Base-by-base conservation (phyloP, 176 grass and related monocot genomes). In the Thalia dealbata region DNA sequence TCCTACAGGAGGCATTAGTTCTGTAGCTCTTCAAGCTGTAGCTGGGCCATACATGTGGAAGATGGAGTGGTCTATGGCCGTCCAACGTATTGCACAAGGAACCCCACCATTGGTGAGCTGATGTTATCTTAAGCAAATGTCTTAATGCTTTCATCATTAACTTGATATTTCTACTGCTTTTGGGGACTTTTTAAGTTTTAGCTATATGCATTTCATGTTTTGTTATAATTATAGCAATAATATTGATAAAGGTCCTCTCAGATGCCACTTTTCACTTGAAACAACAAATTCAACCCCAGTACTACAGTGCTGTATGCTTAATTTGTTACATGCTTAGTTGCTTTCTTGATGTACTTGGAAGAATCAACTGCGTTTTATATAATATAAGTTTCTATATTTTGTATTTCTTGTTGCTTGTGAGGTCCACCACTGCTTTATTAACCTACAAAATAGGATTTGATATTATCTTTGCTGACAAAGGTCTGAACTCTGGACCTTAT, bases 21-120 rank as follows among this genome's bases (percentile, higher is more conserved):
- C 89, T 62, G 77, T 97, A 69, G 76, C 85, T 72, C 87, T 97
- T 79, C 95, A 97, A 88, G 89, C 95, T 88, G 87, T 97, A 58
- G 73, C 87, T 83, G 95, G 95, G 67, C 95, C 95, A 58, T 97
- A 97, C 79, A 93, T 97, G 95, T 97, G 85, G 85, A 92, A 84
- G 68, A 85, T 77, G 58, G 84, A 89, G 67, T 97, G 95, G 95
- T 81, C 56, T 80, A 70, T 85, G 61, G 89, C 95, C 64, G 95
- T 97, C 70, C 95, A 91, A 74, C 82, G 62, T 55, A 93, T 97
- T 78, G 87, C 95, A 8, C 87, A 97, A 86, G 89, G 95, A 82
- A 91, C 90, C 60, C 95, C 95, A 7, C 90, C 95, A 64, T 71
- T 97, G 82, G 95, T 96, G 86, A 78, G 92, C 52, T 26, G 44